phyloP scores from a whole-genome alignment of 1,139 yeast species.

The Diutina scorzettiae region DNA sequence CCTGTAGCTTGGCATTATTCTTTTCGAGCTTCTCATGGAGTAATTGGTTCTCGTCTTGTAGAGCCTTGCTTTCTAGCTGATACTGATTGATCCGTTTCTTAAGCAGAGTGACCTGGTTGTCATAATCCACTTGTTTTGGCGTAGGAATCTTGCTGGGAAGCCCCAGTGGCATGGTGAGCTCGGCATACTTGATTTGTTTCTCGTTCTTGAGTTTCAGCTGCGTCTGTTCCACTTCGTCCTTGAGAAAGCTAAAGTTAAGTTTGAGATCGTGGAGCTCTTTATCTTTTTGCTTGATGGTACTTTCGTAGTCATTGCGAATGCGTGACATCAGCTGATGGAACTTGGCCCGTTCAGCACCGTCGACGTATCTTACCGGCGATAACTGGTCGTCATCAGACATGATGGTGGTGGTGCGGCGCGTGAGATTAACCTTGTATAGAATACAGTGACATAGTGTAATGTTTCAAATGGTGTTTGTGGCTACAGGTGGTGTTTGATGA shows the following conservation, averaged over 20 bases:
- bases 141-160: not conserved
- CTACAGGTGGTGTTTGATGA: too few species aligned
- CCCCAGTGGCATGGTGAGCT: not conserved
- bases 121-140: not conserved
- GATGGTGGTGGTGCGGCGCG: not conserved
- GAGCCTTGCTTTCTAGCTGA: not conserved
- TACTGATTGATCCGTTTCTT: not conserved
- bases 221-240: not conserved
- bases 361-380: not conserved
- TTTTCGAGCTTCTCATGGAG: not conserved
- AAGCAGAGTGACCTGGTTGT: not conserved
- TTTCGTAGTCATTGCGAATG: not conserved
- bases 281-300: not conserved
- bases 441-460: too few species aligned
- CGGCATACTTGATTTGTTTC: not conserved
- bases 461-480: too few species aligned
- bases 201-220: conserved; percentile 3
- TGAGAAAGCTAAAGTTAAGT: not conserved
- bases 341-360: not conserved
- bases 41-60: not conserved
- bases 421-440: too few species aligned
- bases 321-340: not conserved
- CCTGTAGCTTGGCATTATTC: not conserved
- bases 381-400: not conserved
- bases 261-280: not conserved